Evolutionary conservation across 805 yeast species (phyloP).

Genomic region (Hanseniaspora mollemarum): DNA sequence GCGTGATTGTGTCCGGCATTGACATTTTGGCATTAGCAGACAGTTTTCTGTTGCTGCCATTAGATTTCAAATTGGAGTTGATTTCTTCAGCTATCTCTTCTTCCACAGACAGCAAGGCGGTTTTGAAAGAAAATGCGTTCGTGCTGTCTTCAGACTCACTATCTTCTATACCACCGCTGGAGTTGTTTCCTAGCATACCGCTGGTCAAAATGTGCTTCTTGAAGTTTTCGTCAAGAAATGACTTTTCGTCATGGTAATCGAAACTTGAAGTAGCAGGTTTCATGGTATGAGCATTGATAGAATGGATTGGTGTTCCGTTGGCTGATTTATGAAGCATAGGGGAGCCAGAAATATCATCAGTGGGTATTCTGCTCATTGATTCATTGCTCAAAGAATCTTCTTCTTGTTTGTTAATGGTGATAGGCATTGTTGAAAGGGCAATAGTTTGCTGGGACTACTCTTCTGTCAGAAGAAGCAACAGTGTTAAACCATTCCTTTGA

Average conservation of each 20-base stretch:
- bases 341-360: not conserved
- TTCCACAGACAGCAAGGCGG: slow-evolving; percentile 15
- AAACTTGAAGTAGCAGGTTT: slow-evolving; percentile 22
- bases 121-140: not conserved
- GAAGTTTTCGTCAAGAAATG: slow-evolving; percentile 26
- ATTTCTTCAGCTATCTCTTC: slow-evolving; percentile 10
- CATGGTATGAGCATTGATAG: slow-evolving; percentile 4
- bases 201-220: slow-evolving; percentile 27
- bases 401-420: not conserved
- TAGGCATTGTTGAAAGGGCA: no score
- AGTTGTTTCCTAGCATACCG: not conserved
- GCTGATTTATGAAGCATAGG: not conserved
- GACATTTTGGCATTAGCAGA: slow-evolving; percentile 14
- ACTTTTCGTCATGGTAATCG: slow-evolving; percentile 28
- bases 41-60: slow-evolving; percentile 7
- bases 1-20: slow-evolving; percentile 9
- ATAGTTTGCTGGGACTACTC: no score
- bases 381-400: slow-evolving; percentile 13
- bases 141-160: not conserved
- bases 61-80: not conserved
- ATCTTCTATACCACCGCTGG: not conserved
- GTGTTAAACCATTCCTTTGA: no score
- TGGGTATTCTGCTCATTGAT: slow-evolving; percentile 6
- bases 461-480: no score
- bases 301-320: slow-evolving; percentile 6